phyloP scores from a whole-genome alignment of 2,329 filamentous ascomycete genomes.

The Penicillium rolfsii region DNA sequence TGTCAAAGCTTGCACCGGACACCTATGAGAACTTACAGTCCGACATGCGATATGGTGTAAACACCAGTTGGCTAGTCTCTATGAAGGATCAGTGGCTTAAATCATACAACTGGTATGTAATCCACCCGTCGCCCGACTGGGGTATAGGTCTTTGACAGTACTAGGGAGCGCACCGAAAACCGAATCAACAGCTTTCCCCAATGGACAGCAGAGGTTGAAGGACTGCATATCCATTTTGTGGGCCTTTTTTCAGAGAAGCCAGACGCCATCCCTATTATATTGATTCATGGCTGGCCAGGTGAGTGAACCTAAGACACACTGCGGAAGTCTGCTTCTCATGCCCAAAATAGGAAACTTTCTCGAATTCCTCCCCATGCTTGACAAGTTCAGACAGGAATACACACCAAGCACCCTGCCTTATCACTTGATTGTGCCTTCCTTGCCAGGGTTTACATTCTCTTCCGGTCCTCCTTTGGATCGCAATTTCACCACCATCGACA shows the following conservation, averaged over 20 bases:
- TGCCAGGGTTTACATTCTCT: slow-evolving; percentile 38
- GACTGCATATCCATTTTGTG: slow-evolving; percentile 52
- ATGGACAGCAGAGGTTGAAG: slow-evolving; percentile 50
- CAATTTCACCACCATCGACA: slow-evolving; percentile 29
- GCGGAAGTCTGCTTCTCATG: not conserved
- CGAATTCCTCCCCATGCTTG: slow-evolving; percentile 38
- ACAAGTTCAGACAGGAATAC: slow-evolving; percentile 34
- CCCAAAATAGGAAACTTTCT: slow-evolving; percentile 35
- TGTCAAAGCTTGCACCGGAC: slow-evolving; percentile 54
- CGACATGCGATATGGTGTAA: slow-evolving; percentile 51
- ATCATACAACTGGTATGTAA: slow-evolving; percentile 52
- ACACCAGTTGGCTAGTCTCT: slow-evolving; percentile 51
- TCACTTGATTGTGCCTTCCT: slow-evolving; percentile 38
- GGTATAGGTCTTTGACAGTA: slow-evolving; percentile 17
- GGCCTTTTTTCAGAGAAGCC: slow-evolving; percentile 53
- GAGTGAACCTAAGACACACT: not conserved
- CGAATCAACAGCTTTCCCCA: slow-evolving; percentile 57
- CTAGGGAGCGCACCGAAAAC: slow-evolving; percentile 40
- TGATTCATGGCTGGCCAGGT: slow-evolving; percentile 48
- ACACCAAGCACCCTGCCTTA: slow-evolving; percentile 33
- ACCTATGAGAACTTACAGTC: slow-evolving; percentile 55
- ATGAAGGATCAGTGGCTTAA: slow-evolving; percentile 51
- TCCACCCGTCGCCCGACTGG: not conserved
- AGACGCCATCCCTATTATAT: slow-evolving; percentile 53
- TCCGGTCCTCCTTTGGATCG: slow-evolving; percentile 35